Evolutionary conservation across 2,329 filamentous ascomycete genomes (phyloP), one percentile per base, ranked within the genome.

Genomic region (Nectriaceae sp.): DNA sequence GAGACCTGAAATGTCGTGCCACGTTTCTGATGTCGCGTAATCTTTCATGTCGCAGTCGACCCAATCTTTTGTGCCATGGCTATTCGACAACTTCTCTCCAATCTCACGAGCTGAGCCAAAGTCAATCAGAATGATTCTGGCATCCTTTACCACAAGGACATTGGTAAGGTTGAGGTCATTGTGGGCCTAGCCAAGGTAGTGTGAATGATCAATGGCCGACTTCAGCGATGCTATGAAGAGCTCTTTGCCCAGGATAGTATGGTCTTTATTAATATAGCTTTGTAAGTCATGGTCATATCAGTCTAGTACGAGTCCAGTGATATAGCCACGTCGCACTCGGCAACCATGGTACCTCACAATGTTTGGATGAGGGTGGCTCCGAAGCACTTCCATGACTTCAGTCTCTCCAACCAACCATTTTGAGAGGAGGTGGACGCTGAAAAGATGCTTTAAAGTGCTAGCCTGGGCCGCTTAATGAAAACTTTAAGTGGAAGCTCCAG

Each of bases 321-420:
- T 61, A 11, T 48, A 46, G 35, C 57, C 61, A 16, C 53, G 53
- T 6, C 54, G 37, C 4, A 65, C 57, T 5, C 46, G 55, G 53
- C 62, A 67, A 31, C 64, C 62, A 35, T 63, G 47, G 43, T 65
- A 66, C 3, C 52, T 13, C 38, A 66, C 41, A 29, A 66, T 60
- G 44, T 61, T 58, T 10, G 61, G 63, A 43, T 68, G 65, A 6
- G 59, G 59, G 4, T 60, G 46, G 20, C 43, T 38, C 22, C 24
- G 4, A 3, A 61, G 38, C 4, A 47, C 35, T 42, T 63, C 57
- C 49, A 59, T 48, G n/a, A 42, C 44, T 24, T 49, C 29, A 15
- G 54, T 50, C 46, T 63, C 60, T 21, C 59, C 46, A 21, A 52
- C 38, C 15, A 55, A 44, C 6, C 47, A 46, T 13, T 44, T 36